Base-by-base conservation (phyloP, 345 rosid genomes). In the Hypericum androsaemum region DNA sequence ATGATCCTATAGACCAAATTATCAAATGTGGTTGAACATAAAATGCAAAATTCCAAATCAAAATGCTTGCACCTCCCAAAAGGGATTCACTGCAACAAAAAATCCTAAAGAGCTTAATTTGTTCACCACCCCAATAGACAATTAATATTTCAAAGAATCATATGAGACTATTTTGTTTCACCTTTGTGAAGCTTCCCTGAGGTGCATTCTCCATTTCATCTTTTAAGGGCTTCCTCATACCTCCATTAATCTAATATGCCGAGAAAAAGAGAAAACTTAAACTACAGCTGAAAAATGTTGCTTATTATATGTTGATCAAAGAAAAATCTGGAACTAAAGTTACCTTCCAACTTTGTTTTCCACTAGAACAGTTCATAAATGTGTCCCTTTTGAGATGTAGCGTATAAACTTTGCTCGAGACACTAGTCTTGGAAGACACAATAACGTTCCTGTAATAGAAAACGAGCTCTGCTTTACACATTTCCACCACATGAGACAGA, bases 121-220 rank as follows among this genome's bases (percentile, higher is more conserved):
- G n/a, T n/a, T n/a, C 32, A 22, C 1, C 32, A 22, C 32, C 32
- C 32, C 32, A 22, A 22, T 22, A 1, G 32, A 22, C 32, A 22
- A 22, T 22, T 22, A 22, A 4, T 1, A 22, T 1, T 22, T 22
- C 2, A 22, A 22, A 4, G 32, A 22, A 22, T 22, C 32, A 22
- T 22, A 22, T 22, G n/a, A 22, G 32, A 22, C 32, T 4, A 22
- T 22, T 4, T 22, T 22, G 32, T 22, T 35, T 58, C 44, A 81
- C 88, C 83, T 81, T 71, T 7, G 86, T 83, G 64, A 86, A 86
- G 62, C 88, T 79, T 66, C 76, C 72, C 5, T 76, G 82, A 37
- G 85, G 79, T 7, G 92, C 76, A 54, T 56, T 49, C 13, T 7
- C 35, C 10, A 48, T 54, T 74, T 86, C 95, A 14, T 66, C 73